Conservation (phyloP, 179 eudicot genomes). For the Amaranthus tricolor region DNA sequence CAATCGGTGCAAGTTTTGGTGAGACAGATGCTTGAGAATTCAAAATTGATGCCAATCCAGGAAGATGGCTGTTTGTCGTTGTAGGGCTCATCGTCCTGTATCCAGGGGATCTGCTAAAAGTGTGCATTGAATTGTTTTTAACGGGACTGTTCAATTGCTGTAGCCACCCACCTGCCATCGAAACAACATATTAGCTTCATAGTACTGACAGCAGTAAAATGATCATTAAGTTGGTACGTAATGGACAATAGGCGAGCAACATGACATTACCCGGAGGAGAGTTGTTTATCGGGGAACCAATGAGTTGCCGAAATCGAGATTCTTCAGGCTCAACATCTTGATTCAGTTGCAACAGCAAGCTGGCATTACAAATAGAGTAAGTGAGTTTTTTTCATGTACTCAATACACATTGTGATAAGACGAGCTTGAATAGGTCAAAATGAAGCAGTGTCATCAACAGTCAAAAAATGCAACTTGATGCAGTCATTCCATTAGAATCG, state of each 20-base stretch:
- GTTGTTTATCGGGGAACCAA: conserved; percentile 53
- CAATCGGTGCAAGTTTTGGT: conserved; percentile 57
- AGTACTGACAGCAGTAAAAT: background rate
- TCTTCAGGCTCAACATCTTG: conserved; percentile 78
- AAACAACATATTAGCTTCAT: background rate
- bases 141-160: conserved; percentile 62
- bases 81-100: conserved; percentile 55
- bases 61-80: conserved; percentile 31
- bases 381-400: too few relatives aligned
- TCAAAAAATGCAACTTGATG: too few relatives aligned
- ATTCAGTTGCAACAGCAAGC: conserved; percentile 63
- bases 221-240: background rate
- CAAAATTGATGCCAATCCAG: conserved; percentile 67
- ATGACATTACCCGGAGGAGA: conserved; percentile 68
- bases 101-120: conserved; percentile 51
- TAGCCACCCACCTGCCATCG: conserved; percentile 61
- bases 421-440: too few relatives aligned
- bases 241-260: conserved; percentile 11
- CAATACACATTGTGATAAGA: too few relatives aligned
- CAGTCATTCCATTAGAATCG: too few relatives aligned
- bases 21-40: conserved; percentile 51
- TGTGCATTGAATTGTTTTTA: conserved; percentile 46
- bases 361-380: conserved; percentile 24
- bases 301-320: conserved; percentile 54
- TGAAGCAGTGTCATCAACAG: too few relatives aligned